A percentile compares a stretch with the other conserved stretches of the same genome.
Conservation (phyloP, 495 filamentous ascomycete species). For the Aspergillus heteromorphus region DNA sequence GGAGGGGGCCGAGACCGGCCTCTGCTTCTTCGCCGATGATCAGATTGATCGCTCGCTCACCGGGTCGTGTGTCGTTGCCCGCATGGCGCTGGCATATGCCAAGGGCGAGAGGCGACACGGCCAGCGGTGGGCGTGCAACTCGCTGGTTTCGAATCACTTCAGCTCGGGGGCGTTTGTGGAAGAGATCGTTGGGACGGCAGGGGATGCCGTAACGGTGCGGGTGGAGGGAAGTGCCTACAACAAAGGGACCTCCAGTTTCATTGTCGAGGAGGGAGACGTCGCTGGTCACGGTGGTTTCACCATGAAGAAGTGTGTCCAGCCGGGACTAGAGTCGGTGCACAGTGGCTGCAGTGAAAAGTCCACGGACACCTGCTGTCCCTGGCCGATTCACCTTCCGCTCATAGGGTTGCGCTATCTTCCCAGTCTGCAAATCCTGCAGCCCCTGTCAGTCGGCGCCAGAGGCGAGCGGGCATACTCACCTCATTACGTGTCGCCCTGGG, state of each 20-base stretch:
- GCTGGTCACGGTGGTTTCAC: conserved; percentile 12
- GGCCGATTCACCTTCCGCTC: no score
- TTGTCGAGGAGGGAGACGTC: conserved; percentile 12
- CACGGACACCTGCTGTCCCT: no score
- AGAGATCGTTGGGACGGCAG: conserved; percentile 10
- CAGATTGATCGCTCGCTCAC: conserved; percentile 26
- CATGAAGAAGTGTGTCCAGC: conserved; percentile 3
- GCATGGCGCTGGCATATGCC: conserved; percentile 17
- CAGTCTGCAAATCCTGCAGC: no score
- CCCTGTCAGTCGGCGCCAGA: no score
- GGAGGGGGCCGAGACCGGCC: conserved; percentile 16
- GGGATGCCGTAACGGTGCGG: background rate
- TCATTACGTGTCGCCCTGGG: no score
- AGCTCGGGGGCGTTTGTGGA: conserved; percentile 10
- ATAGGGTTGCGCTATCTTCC: no score
- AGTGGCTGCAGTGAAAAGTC: background rate
- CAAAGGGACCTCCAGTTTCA: conserved; percentile 9
- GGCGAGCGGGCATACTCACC: no score
- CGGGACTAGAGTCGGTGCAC: no score
- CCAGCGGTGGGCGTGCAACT: conserved; percentile 24
- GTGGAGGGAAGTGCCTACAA: conserved; percentile 19
- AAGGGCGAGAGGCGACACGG: conserved; percentile 10
- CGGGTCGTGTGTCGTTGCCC: conserved; percentile 19
- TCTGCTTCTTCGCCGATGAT: conserved; percentile 21
- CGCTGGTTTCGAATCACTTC: conserved; percentile 23